Conservation (phyloP, 495 filamentous ascomycete genomes). For the Terfezia boudieri region DNA sequence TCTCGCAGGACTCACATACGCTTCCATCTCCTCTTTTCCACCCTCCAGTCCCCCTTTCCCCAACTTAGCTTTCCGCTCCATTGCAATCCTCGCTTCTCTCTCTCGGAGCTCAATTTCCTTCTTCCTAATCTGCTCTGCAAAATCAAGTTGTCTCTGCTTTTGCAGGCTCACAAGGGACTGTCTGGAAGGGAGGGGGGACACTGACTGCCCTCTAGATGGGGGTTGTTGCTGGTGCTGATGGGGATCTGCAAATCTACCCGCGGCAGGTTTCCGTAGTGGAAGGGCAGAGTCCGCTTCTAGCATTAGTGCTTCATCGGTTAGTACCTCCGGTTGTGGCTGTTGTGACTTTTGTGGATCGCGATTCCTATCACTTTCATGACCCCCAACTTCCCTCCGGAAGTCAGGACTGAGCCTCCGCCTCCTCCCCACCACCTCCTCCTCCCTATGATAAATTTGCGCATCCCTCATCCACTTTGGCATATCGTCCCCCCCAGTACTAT, state of each 20-base stretch:
- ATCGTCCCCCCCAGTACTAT: slow-evolving; percentile 41
- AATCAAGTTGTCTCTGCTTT: slow-evolving; percentile 14
- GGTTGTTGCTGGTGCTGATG: background rate
- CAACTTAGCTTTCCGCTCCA: no score
- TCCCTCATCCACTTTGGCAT: slow-evolving; percentile 94
- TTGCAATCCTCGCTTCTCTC: slow-evolving; percentile 1
- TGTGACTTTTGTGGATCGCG: background rate
- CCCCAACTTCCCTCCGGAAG: background rate
- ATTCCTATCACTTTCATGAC: no score
- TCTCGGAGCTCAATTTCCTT: slow-evolving; percentile 17
- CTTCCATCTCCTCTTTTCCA: slow-evolving; percentile 37
- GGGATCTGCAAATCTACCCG: background rate
- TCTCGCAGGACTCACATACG: slow-evolving; percentile 77
- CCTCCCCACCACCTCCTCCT: background rate
- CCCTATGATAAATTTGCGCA: slow-evolving; percentile 13
- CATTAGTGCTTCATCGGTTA: slow-evolving; percentile 81
- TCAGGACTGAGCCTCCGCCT: slow-evolving; percentile 2
- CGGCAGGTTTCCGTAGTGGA: slow-evolving; percentile 21
- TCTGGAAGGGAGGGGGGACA: background rate
- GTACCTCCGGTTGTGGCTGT: slow-evolving; percentile 12
- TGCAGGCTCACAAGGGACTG: background rate
- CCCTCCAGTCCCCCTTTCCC: no score
- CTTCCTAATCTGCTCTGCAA: slow-evolving; percentile 13
- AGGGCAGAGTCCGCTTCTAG: slow-evolving; percentile 43
- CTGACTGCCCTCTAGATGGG: background rate